Percentiles rank a stretch among this genome's conserved stretches.
These are phyloP conservation scores for Pneumocystis oryctolagi DNA, from an alignment of 1,139 yeast genomes.

Conservation along the genomic window DNA sequence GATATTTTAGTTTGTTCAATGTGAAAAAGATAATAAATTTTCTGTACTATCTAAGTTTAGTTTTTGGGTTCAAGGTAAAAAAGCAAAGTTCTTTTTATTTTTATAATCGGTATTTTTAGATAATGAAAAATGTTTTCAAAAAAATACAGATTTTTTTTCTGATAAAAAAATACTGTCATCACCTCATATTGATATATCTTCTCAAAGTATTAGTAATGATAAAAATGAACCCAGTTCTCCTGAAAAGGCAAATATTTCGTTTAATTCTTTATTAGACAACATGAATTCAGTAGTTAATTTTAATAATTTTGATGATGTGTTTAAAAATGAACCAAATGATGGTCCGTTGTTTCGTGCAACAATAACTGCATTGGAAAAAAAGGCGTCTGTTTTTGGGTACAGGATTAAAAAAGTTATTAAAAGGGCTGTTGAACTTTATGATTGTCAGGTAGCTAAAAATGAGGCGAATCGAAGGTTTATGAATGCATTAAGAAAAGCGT, in stretches of 20 bases:
- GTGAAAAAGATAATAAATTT: conserved; percentile 28
- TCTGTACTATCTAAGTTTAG: conserved; percentile 23
- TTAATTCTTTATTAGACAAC: background rate
- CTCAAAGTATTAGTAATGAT: background rate
- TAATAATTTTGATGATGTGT: conserved; percentile 13
- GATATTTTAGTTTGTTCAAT: conserved; percentile 25
- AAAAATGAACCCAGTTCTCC: background rate
- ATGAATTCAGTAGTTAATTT: background rate
- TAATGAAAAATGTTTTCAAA: background rate
- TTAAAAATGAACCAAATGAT: conserved; percentile 37
- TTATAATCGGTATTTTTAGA: background rate
- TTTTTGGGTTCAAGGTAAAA: conserved; percentile 20
- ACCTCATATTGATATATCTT: background rate
- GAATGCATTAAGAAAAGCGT: conserved; percentile 21
- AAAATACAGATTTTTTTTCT: background rate
- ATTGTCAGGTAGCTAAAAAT: conserved; percentile 24
- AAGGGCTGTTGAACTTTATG: conserved; percentile 25
- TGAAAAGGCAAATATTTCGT: background rate
- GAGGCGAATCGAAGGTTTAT: conserved; percentile 26
- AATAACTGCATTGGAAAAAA: conserved; percentile 39
- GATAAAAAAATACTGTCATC: background rate
- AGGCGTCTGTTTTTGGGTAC: conserved; percentile 35
- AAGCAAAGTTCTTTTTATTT: background rate
- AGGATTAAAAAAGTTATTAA: conserved; percentile 30
- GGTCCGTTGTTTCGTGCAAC: conserved; percentile 61